Percentiles rank a stretch among this genome's conserved stretches.
Conservation (phyloP, 352 stramenopile species). For the Globisporangium cylindrosporum region DNA sequence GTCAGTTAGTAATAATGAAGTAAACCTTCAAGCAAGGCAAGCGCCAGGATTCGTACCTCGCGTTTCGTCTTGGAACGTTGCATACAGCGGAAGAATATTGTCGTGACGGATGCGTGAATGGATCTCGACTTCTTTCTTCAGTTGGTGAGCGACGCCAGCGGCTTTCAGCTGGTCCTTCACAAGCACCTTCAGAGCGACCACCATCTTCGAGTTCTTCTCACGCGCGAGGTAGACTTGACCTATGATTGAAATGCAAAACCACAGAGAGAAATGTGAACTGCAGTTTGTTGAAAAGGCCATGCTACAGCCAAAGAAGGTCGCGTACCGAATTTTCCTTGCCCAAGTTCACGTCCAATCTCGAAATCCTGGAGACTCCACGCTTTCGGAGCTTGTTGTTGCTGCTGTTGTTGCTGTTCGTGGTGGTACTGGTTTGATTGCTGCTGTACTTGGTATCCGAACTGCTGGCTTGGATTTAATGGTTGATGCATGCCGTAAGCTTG, state of each 20-base stretch:
- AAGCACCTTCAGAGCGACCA: constrained; percentile 89
- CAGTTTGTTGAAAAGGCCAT: neutral
- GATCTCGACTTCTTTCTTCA: constrained; percentile 90
- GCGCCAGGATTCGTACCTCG: constrained; percentile 31
- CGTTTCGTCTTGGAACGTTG: constrained; percentile 77
- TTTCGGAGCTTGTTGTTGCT: constrained; percentile 26
- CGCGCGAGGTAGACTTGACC: constrained; percentile 84
- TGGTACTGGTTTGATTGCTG: neutral
- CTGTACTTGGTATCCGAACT: constrained; percentile 6
- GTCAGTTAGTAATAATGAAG: neutral
- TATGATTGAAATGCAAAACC: constrained; percentile 1
- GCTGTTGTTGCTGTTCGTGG: constrained; percentile 20
- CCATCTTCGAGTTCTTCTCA: constrained; percentile 74
- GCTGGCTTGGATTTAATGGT: neutral
- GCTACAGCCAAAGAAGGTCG: neutral
- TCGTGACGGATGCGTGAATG: constrained; percentile 86
- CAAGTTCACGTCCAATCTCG: constrained; percentile 79
- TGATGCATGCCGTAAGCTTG: constrained; percentile 35
- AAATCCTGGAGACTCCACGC: constrained; percentile 87
- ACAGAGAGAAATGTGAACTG: neutral
- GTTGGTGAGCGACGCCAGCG: constrained; percentile 67
- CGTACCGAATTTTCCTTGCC: constrained; percentile 84
- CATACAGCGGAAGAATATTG: constrained; percentile 87
- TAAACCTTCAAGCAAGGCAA: neutral
- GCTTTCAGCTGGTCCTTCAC: constrained; percentile 83